Percentiles rank a stretch among this genome's conserved stretches.
phyloP scores from a whole-genome alignment of 768 basidiomycete genomes.

The Termitomyces sp. region DNA sequence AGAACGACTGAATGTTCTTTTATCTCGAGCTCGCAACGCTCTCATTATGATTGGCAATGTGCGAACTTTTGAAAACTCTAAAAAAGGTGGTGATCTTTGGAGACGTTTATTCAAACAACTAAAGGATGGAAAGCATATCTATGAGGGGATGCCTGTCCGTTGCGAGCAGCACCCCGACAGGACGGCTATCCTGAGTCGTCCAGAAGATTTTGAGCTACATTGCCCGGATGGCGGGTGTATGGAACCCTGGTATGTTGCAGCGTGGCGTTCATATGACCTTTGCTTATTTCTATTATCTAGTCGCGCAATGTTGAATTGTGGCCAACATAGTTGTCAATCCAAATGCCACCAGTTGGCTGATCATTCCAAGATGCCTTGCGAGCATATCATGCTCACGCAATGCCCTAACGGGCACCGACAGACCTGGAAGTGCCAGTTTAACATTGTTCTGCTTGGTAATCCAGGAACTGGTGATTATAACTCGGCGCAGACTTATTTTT shows the following conservation, averaged over 20 bases:
- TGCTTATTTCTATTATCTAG: neutral
- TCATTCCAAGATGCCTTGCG: neutral
- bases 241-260: neutral
- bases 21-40: conserved; percentile 65
- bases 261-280: neutral
- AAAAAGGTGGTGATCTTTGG: neutral
- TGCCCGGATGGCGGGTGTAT: conserved; percentile 1
- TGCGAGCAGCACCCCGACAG: neutral
- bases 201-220: neutral
- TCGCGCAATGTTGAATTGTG: neutral
- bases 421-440: neutral
- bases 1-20: conserved; percentile 66
- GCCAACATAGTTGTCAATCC: neutral
- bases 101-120: neutral
- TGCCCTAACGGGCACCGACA: neutral
- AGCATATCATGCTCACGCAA: neutral
- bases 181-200: neutral
- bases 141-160: neutral
- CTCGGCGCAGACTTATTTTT: neutral
- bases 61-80: conserved; percentile 28
- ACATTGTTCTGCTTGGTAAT: neutral
- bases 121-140: neutral
- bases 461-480: neutral
- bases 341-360: neutral
- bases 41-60: conserved; percentile 67